Evolutionary conservation across 1,284 basidiomycete genomes (phyloP), one percentile per base, ranked within the genome.

Genomic region (Cryptococcus sp.): DNA sequence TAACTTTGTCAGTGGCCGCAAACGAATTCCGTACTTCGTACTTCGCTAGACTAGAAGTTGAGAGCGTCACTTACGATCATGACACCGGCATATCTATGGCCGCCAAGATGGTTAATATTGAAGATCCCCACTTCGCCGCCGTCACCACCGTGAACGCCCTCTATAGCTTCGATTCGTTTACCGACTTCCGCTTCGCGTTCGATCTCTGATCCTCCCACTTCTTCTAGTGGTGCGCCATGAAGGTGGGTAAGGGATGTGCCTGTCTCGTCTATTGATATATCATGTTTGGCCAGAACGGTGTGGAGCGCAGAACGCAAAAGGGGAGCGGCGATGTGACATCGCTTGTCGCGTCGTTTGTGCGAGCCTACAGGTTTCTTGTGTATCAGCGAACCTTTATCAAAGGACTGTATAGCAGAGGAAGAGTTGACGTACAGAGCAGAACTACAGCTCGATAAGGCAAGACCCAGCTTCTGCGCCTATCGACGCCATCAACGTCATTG

Each of bases 61-160:
- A n/a, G 29, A 34, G 29, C 29, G 29, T 10, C 29, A 73, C 88
- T 72, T 71, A 93, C 91, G 58, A 94, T 87, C 68, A 91, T 88
- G 70, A 95, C 94, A 25, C 94, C 94, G 19, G 90, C 88, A 73
- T 88, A 96, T 64, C 88, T 87, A 80, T 96, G 93, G 1, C 92
- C 93, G 47, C 93, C 92, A 47, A 93, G 83, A 77, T 96, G 94
- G 26, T 89, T 93, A 62, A 87, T 89, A 70, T 85, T 86, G 69
- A 96, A 81, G 58, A 97, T 86, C 46, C 94, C 87, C 10, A 87
- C 90, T 57, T 79, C 68, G 6, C 77, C 77, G 5, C 75, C 61
- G 73, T 79, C 59, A 76, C 83, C 79, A 81, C 74, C 76, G 13
- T 71, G 54, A 7, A 77, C 70, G 77, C 83, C 59, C 37, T 70